phyloP scores from a whole-genome alignment of 306 rosid species.

The Comarum palustre region DNA sequence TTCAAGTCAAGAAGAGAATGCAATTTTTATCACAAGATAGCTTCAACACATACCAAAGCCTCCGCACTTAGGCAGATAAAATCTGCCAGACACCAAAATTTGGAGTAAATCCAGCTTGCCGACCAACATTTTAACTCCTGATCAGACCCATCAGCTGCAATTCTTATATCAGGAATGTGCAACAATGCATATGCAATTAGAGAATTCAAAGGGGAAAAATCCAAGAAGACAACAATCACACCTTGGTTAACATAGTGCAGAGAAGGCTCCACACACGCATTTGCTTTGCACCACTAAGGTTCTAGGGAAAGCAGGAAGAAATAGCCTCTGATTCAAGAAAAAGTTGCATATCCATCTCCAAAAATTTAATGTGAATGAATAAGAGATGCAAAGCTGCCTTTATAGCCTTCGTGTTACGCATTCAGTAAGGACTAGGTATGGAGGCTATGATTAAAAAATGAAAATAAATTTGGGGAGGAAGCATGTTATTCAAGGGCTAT shows the following conservation, averaged over 20 bases:
- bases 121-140: not conserved
- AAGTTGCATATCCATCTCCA: not conserved
- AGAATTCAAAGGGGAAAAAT: not conserved
- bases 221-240: not conserved
- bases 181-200: not conserved
- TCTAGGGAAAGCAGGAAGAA: not conserved
- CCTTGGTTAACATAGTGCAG: not conserved
- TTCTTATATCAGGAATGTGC: not conserved
- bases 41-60: not conserved
- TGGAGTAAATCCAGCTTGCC: not conserved
- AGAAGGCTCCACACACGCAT: not conserved
- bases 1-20: not conserved
- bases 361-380: not conserved
- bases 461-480: not conserved
- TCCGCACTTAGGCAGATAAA: not conserved
- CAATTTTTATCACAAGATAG: not conserved
- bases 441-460: not conserved
- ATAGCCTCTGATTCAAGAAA: not conserved
- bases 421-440: not conserved
- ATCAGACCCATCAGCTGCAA: not conserved
- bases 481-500: no score
- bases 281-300: not conserved
- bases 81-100: not conserved
- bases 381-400: not conserved
- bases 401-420: not conserved